phyloP scores from a whole-genome alignment of 2,329 filamentous ascomycete genomes.

The Daldinia sp. region DNA sequence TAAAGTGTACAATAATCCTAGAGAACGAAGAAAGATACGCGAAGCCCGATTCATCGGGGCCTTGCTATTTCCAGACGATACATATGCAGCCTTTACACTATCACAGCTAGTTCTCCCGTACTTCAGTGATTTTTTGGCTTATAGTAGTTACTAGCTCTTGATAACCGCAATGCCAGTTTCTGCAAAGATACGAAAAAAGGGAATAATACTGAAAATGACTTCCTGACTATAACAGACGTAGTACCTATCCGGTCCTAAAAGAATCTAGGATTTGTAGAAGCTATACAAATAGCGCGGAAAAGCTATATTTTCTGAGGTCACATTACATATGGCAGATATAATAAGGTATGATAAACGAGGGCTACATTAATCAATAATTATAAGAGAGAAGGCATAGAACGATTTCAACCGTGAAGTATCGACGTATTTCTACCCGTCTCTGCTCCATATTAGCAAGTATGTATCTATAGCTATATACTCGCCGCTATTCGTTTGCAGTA shows the following conservation, averaged over 20 bases:
- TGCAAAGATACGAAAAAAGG: too few species aligned
- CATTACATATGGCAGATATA: neutral
- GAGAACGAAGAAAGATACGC: conserved; percentile 26
- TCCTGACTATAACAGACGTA: too few species aligned
- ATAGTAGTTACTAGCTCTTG: too few species aligned
- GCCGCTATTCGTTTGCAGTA: conserved; percentile 28
- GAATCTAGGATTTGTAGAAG: too few species aligned
- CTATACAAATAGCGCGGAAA: too few species aligned
- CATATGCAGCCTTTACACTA: neutral
- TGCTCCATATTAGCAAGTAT: conserved; percentile 30
- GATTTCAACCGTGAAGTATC: conserved; percentile 21
- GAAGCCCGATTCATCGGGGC: neutral
- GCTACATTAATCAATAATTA: neutral
- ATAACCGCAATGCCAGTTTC: too few species aligned
- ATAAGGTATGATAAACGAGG: neutral
- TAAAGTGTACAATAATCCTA: conserved; percentile 46
- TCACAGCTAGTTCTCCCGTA: neutral
- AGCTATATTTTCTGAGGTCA: too few species aligned
- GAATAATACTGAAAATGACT: too few species aligned
- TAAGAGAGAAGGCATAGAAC: neutral
- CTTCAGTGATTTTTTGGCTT: neutral
- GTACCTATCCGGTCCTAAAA: too few species aligned
- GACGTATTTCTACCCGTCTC: conserved; percentile 30
- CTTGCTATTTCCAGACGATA: conserved; percentile 25
- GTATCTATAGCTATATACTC: conserved; percentile 27